Evolutionary conservation across 441 rosid genomes (phyloP).

Genomic region (Populus hybrid): DNA sequence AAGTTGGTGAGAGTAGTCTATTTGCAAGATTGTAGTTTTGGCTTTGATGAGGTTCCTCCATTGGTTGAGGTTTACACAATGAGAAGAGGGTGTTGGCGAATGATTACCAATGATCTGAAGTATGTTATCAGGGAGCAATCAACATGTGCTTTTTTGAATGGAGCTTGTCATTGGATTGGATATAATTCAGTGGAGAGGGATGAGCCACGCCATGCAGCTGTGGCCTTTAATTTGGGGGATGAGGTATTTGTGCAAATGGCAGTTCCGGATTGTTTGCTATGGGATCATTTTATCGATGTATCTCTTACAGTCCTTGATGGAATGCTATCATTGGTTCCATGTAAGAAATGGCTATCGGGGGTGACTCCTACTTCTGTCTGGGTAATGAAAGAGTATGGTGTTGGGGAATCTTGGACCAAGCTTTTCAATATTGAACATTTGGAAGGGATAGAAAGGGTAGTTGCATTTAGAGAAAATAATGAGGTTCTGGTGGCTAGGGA

Average conservation of each 20-base stretch:
- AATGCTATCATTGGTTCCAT: not conserved
- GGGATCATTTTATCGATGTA: not conserved
- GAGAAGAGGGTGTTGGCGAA: not conserved
- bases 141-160: not conserved
- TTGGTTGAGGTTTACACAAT: not conserved
- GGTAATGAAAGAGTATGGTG: conserved; percentile 12
- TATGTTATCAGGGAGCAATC: not conserved
- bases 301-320: not conserved
- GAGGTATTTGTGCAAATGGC: not conserved
- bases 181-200: not conserved
- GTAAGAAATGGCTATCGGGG: not conserved
- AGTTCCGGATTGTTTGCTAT: not conserved
- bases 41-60: not conserved
- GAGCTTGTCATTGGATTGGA: conserved; percentile 7
- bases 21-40: not conserved
- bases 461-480: not conserved
- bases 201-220: not conserved
- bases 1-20: conserved; percentile 1
- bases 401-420: not conserved
- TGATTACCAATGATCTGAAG: not conserved
- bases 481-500: not conserved
- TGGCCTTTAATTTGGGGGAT: not conserved
- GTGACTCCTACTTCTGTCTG: not conserved
- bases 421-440: not conserved
- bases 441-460: not conserved